Evolutionary conservation across 805 yeast genomes (phyloP).

Genomic region (Komagataella phaffii): DNA sequence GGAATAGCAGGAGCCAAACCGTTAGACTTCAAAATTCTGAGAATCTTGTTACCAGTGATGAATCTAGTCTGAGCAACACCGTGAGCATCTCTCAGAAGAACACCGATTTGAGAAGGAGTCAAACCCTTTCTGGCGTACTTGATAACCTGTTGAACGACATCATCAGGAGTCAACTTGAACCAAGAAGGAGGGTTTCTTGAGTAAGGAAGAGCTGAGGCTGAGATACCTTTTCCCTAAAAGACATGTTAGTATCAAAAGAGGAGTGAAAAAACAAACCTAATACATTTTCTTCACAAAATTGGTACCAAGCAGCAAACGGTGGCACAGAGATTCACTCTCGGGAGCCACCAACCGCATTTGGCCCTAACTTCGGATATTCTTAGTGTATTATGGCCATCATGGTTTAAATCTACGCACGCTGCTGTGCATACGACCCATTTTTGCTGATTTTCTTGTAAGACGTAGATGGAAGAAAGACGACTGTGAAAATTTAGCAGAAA

Average conservation of each 20-base stretch:
- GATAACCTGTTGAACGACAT: conserved; percentile 95
- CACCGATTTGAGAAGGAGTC: conserved; percentile 99
- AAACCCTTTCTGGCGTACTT: conserved; percentile 99
- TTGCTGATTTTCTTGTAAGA: conserved; percentile 28
- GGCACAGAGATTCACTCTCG: conserved; percentile 1
- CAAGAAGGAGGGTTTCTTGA: conserved; percentile 98
- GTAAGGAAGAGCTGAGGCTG: conserved; percentile 98
- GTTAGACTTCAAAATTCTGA: conserved; percentile 97
- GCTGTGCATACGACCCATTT: conserved; percentile 99
- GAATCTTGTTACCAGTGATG: conserved; percentile 98
- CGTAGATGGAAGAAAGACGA: conserved; percentile 1
- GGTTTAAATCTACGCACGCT: conserved; percentile 49
- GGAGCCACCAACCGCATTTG: conserved; percentile 1
- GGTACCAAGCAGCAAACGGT: conserved; percentile 33
- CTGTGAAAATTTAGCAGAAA: neutral
- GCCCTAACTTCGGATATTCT: neutral
- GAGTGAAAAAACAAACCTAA: conserved; percentile 15
- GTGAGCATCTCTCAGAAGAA: conserved; percentile 98
- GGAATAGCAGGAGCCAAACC: conserved; percentile 99
- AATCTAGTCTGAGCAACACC: conserved; percentile 97
- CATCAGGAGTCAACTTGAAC: conserved; percentile 95
- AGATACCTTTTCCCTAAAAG: conserved; percentile 93
- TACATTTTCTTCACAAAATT: conserved; percentile 23
- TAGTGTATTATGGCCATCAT: neutral
- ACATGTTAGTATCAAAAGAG: conserved; percentile 25